Base-by-base conservation (phyloP, 164 flowering plant species). In the Annona squamosa region DNA sequence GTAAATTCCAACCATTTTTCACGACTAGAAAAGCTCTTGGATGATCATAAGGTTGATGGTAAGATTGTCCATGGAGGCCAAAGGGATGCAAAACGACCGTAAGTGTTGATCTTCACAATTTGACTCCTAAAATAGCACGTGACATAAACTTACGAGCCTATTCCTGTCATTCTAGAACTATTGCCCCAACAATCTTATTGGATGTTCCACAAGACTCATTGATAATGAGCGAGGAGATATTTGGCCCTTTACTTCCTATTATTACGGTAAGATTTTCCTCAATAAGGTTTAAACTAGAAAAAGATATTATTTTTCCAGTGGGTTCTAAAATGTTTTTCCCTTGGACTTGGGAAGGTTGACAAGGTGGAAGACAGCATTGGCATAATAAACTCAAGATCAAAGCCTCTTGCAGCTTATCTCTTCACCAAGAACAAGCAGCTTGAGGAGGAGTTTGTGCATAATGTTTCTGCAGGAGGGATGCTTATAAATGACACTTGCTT, bases 221-320 rank as follows among this genome's bases (percentile, higher is more conserved):
- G 81, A 86, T 95, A 79, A 94, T 94, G 99, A 86, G 68, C 44
- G 99, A 92, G 76, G 97, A 94, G 84, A 91, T 94, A 73, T 92
- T 92, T 81, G 99, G 99, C 61, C 99, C 99, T 4, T 79, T 95
- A 70, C 96, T 92, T 75, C 97, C 99, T 69, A 94, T 94, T 71
- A 0, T 94, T 70, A 85, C 85, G 76, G 98, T 94, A 80, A 72
- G 85, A 67, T 71, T 47, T 17, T 13, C 44, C 44, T 44, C 57
- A 46, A 6, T 68, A 16, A 17, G 26, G 17, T 46, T 46, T 13
- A n/a, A 46, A 46, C 56, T 10, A 42, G 52, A 17, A 46, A 42
- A 12, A 17, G 10, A 46, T 10, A 45, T 47, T 4, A 37, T 5
- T 19, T 13, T 67, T 42, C 69, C 46, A 4, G 43, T 16, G 17